These are phyloP conservation scores for Eucalyptus regnans DNA, from an alignment of 345 rosid genomes.

Conservation along the genomic window DNA sequence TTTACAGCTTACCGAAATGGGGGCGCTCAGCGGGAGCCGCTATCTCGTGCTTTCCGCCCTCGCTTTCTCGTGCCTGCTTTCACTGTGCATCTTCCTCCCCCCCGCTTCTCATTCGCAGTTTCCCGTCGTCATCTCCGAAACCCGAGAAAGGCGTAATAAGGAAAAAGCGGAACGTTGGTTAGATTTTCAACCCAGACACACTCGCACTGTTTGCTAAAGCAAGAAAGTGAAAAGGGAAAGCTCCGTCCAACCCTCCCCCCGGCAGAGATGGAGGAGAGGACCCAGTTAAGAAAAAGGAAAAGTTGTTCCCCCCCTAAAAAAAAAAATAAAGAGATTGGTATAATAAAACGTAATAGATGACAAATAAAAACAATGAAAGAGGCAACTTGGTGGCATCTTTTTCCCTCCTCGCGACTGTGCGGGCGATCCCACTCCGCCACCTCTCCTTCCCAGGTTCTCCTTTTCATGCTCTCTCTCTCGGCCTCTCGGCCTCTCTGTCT, in stretches of 20 bases:
- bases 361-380: not conserved
- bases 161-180: slow-evolving; percentile 15
- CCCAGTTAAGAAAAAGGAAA: not conserved
- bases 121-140: not conserved
- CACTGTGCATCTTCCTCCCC: not conserved
- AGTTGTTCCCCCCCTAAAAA: not conserved
- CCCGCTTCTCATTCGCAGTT: not conserved
- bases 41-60: slow-evolving; percentile 6
- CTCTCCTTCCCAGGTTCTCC: not conserved
- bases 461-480: slow-evolving; percentile 29
- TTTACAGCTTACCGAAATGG: not conserved
- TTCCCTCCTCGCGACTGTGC: not conserved
- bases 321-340: not conserved
- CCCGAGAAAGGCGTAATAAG: slow-evolving; percentile 5
- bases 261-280: not conserved
- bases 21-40: not conserved
- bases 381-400: not conserved
- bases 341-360: not conserved
- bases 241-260: not conserved
- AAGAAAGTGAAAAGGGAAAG: slow-evolving; percentile 13
- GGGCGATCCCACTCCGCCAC: not conserved
- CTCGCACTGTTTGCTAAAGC: not conserved
- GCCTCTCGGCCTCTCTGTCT: slow-evolving; percentile 1
- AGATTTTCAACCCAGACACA: slow-evolving; percentile 18
- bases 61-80: not conserved